Evolutionary conservation across 306 rosid species (phyloP), one percentile per base, ranked within the genome.

Genomic region (Geum urbanum): DNA sequence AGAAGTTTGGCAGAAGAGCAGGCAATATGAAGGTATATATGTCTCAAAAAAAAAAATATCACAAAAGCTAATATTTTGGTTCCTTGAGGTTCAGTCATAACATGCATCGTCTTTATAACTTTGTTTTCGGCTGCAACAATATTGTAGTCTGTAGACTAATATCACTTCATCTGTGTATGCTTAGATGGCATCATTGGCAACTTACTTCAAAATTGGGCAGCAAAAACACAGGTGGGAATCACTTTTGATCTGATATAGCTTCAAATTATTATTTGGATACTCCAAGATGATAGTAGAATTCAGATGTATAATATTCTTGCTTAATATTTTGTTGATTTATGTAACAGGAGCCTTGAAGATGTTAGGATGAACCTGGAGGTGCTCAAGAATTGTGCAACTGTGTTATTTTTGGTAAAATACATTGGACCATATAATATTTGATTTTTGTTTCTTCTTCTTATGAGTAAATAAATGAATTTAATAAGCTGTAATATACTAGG

Each of bases 281-380:
- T 24, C 40, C 40, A 12, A 56, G 11, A 39, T 6, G n/a, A 56
- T 56, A 24, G 24, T 39, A 56, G 40, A 56, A 55, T 24, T 32
- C n/a, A 56, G n/a, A 59, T 6, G 6, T 35, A 13, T 9, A 32
- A 16, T 10, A 40, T 53, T 52, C 63, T 52, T 20, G 45, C 20
- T 37, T n/a, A 2, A 45, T 46, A 2, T 13, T 0, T 41, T 54
- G 74, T 9, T 66, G 6, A 20, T 53, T 9, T 11, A 24, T 27
- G 62, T 22, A 69, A 61, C 86, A 92, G 99, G 84, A 95, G 99
- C 75, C 88, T 95, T 32, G 99, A 95, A 65, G 99, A 95, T 69
- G 99, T 91, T 69, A 87, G 99, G n/a, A 91, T 95, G 99, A 95
- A 95, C 73, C 78, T 95, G 82, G 99, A 95, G 84, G 97, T 95